Conservation (phyloP, 2,329 filamentous ascomycete genomes). For the Fusarium sp. region DNA sequence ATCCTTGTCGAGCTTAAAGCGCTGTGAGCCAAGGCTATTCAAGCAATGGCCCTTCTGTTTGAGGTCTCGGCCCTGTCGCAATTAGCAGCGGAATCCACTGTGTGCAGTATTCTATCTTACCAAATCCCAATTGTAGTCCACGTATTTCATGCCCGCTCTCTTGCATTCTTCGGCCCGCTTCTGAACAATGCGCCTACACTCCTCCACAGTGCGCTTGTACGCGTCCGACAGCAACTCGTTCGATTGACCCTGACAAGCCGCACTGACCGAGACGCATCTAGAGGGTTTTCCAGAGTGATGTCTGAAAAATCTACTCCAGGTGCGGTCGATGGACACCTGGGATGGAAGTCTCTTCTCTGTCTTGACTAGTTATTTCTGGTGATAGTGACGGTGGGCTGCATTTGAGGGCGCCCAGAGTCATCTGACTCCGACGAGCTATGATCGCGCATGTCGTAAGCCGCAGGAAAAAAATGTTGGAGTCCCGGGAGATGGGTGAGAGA, state of each 20-base stretch:
- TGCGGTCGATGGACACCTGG: conserved; percentile 74
- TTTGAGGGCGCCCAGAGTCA: conserved; percentile 54
- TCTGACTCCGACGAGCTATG: conserved; percentile 64
- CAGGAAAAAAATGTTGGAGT: not conserved
- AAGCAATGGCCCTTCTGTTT: conserved; percentile 71
- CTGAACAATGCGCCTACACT: conserved; percentile 71
- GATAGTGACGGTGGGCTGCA: conserved; percentile 40
- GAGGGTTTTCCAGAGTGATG: conserved; percentile 74
- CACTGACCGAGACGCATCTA: conserved; percentile 67
- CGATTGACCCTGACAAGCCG: conserved; percentile 55
- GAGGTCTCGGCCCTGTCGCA: conserved; percentile 71
- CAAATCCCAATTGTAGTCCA: conserved; percentile 67
- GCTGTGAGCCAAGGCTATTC: conserved; percentile 63
- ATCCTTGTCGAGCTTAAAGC: conserved; percentile 62
- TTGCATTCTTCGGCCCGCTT: conserved; percentile 75
- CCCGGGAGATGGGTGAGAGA: not conserved
- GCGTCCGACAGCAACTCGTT: conserved; percentile 71
- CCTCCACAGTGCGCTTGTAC: conserved; percentile 72
- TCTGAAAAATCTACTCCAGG: conserved; percentile 72
- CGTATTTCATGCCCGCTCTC: conserved; percentile 83
- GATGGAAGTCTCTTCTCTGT: conserved; percentile 63
- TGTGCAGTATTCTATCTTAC: conserved; percentile 51
- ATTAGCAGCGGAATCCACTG: conserved; percentile 20
- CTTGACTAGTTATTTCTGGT: conserved; percentile 55
- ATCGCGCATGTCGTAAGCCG: conserved; percentile 51